phyloP scores from a whole-genome alignment of 1,139 yeast genomes.

The Trichomonascaceae sp. region DNA sequence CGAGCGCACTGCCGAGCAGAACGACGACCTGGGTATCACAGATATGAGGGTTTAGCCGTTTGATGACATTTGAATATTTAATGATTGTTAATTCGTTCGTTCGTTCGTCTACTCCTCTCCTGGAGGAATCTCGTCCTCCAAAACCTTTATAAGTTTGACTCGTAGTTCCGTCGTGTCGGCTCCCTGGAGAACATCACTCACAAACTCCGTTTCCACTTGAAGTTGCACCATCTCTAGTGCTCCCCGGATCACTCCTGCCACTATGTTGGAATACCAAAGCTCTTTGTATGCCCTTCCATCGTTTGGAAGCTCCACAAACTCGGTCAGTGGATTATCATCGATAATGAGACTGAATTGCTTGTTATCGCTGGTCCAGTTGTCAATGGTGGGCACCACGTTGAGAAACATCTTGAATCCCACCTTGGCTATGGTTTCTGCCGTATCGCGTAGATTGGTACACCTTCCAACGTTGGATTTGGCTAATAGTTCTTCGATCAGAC shows the following conservation, averaged over 20 bases:
- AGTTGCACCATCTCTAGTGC: conserved; percentile 93
- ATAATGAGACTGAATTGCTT: conserved; percentile 62
- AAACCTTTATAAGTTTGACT: conserved; percentile 53
- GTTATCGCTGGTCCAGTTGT: conserved; percentile 67
- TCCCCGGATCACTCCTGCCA: conserved; percentile 84
- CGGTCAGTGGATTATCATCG: conserved; percentile 83
- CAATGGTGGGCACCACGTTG: conserved; percentile 63
- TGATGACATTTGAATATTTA: not conserved
- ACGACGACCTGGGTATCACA: conserved; percentile 81
- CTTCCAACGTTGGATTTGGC: conserved; percentile 78
- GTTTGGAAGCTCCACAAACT: conserved; percentile 85
- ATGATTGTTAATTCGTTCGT: conserved; percentile 36
- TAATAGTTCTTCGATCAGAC: conserved; percentile 85
- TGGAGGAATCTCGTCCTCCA: conserved; percentile 93
- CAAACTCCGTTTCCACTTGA: conserved; percentile 73
- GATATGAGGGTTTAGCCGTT: conserved; percentile 47
- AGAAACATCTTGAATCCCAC: conserved; percentile 85
- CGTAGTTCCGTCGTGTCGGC: conserved; percentile 71
- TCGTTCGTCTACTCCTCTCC: conserved; percentile 61
- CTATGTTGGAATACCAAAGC: conserved; percentile 83
- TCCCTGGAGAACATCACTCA: conserved; percentile 72
- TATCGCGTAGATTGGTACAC: conserved; percentile 68
- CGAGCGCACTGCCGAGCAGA: conserved; percentile 73
- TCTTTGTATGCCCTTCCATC: conserved; percentile 58
- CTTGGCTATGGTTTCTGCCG: conserved; percentile 76